Evolutionary conservation across 2,329 filamentous ascomycete species (phyloP).

Genomic region (Pseudopyrenochaeta lycopersici): DNA sequence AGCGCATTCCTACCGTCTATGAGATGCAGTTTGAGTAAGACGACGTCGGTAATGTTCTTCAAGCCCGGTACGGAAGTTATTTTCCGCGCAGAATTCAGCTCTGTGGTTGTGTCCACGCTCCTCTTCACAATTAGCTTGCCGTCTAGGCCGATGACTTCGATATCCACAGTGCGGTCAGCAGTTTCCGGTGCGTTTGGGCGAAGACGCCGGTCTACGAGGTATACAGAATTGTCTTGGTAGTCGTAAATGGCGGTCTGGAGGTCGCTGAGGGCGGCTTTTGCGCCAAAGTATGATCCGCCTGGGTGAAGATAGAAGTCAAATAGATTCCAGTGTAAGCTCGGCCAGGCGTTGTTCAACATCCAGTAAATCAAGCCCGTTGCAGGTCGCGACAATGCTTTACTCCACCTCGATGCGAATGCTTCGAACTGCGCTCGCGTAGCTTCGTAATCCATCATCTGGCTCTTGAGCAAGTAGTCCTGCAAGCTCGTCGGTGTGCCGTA

Average conservation of each 20-base stretch:
- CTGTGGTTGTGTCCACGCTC: conserved; percentile 41
- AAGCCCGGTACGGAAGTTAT: conserved; percentile 39
- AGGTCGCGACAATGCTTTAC: conserved; percentile 54
- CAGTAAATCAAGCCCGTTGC: conserved; percentile 72
- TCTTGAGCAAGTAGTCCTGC: conserved; percentile 67
- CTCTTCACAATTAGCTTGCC: conserved; percentile 56
- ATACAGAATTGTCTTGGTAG: conserved; percentile 57
- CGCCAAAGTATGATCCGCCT: conserved; percentile 67
- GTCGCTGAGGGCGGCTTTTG: conserved; percentile 57
- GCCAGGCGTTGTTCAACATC: conserved; percentile 74
- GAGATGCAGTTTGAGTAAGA: conserved; percentile 62
- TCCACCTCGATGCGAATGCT: conserved; percentile 63
- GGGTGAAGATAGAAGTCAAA: conserved; percentile 71
- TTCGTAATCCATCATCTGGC: conserved; percentile 72
- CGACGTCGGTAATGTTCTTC: conserved; percentile 52
- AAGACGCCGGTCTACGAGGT: conserved; percentile 65
- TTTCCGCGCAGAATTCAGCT: conserved; percentile 53
- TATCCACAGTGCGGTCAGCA: conserved; percentile 51
- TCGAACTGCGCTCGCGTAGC: conserved; percentile 69
- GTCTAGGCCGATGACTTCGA: conserved; percentile 61
- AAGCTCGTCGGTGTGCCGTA: conserved; percentile 63
- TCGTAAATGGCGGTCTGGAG: conserved; percentile 66
- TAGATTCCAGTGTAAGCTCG: conserved; percentile 70
- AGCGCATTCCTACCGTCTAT: conserved; percentile 49
- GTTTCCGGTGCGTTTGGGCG: conserved; percentile 41